Percentiles rank a stretch among this genome's conserved stretches.
Evolutionary conservation across 106 monocot genomes (phyloP).

Genomic region (Allium fistulosum): DNA sequence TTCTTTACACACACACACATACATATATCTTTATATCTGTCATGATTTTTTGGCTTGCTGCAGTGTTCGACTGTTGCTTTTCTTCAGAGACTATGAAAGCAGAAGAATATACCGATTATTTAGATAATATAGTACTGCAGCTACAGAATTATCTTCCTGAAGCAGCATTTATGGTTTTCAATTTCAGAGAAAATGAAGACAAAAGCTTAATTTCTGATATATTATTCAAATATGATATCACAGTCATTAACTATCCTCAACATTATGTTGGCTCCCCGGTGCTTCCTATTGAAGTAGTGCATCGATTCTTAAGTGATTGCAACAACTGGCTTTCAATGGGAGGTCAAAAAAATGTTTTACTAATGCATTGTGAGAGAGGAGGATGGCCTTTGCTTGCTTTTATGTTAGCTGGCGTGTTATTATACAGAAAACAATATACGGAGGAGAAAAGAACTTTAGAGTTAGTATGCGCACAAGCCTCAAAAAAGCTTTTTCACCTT

Average conservation of each 20-base stretch:
- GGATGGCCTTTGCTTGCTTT: constrained; percentile 96
- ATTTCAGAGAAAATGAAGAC: constrained; percentile 49
- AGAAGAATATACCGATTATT: constrained; percentile 55
- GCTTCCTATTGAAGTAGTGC: constrained; percentile 75
- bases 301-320: constrained; percentile 63
- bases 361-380: constrained; percentile 94
- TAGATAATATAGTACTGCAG: constrained; percentile 56
- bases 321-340: constrained; percentile 71
- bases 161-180: constrained; percentile 74
- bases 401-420: constrained; percentile 82
- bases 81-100: constrained; percentile 64
- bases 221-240: constrained; percentile 40
- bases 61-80: constrained; percentile 97
- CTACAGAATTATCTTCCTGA: constrained; percentile 63
- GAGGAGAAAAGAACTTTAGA: constrained; percentile 81
- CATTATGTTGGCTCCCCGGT: constrained; percentile 70
- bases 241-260: constrained; percentile 62
- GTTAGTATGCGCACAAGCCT: constrained; percentile 88
- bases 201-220: constrained; percentile 47
- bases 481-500: constrained; percentile 55
- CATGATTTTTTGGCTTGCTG: neutral
- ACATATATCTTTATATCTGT: no score
- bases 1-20: no score
- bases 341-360: constrained; percentile 64
- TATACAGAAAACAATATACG: constrained; percentile 76